Percentiles rank a stretch among this genome's conserved stretches.
Evolutionary conservation across 1,284 basidiomycete species (phyloP).

Genomic region (Tausonia pullulans): DNA sequence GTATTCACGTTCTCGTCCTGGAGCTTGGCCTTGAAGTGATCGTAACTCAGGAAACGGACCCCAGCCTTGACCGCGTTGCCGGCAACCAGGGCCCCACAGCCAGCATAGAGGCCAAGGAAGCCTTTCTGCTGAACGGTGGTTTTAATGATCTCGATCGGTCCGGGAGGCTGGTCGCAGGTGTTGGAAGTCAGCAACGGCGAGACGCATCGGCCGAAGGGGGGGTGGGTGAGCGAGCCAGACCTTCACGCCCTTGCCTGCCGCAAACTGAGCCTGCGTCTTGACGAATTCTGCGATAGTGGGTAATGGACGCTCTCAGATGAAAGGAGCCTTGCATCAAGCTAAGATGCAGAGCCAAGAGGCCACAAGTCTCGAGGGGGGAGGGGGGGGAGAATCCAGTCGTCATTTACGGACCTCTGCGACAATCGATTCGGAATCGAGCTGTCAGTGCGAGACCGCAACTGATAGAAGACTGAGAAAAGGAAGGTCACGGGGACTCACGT

Average conservation of each 20-base stretch:
- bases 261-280: constrained; percentile 59
- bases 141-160: constrained; percentile 25
- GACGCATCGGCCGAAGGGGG: not conserved
- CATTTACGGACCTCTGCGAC: no score
- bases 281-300: constrained; percentile 42
- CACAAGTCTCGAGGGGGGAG: no score
- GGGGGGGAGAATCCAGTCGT: no score
- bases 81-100: constrained; percentile 73
- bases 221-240: constrained; percentile 28
- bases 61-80: constrained; percentile 87
- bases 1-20: constrained; percentile 62
- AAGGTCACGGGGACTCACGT: no score
- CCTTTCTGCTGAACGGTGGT: constrained; percentile 59
- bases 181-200: not conserved
- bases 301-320: no score
- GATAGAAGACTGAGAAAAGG: no score
- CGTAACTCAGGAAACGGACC: constrained; percentile 89
- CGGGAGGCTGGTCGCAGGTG: constrained; percentile 25
- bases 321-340: no score
- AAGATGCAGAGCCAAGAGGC: no score
- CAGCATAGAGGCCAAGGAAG: constrained; percentile 66
- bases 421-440: no score
- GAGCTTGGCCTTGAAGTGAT: constrained; percentile 76
- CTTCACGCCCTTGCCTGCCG: constrained; percentile 44
- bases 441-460: no score